Evolutionary conservation across 1,284 basidiomycete species (phyloP).

Genomic region (Coniferiporia weirii): DNA sequence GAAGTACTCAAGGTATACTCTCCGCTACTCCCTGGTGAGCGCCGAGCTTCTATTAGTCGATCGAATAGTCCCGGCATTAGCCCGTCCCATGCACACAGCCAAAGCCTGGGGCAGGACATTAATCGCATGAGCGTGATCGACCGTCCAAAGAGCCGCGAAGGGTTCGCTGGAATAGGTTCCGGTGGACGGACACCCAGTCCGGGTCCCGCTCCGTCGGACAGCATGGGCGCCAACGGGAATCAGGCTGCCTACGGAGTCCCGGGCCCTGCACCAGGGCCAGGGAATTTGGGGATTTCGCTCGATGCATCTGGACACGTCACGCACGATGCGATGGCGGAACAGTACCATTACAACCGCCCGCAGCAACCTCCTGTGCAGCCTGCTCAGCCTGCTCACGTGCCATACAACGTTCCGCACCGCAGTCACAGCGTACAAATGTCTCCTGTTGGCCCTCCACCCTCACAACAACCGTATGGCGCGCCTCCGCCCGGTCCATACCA

Average conservation of each 20-base stretch:
- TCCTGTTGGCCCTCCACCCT: constrained; percentile 8
- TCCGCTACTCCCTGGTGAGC: constrained; percentile 85
- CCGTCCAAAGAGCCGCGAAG: constrained; percentile 45
- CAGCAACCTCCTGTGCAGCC: constrained; percentile 24
- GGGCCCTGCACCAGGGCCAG: constrained; percentile 33
- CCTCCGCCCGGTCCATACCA: constrained; percentile 10
- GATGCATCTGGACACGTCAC: constrained; percentile 75
- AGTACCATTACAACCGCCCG: constrained; percentile 32
- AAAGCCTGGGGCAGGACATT: constrained; percentile 35
- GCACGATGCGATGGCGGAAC: constrained; percentile 74
- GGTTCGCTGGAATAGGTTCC: constrained; percentile 76
- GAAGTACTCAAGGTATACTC: constrained; percentile 76
- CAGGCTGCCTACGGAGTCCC: constrained; percentile 29
- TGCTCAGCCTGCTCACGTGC: neutral
- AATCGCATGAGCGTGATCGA: constrained; percentile 25
- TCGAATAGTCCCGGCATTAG: constrained; percentile 38
- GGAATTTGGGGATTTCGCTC: constrained; percentile 65
- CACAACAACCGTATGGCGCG: constrained; percentile 7
- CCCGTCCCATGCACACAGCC: constrained; percentile 25
- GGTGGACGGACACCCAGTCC: constrained; percentile 65
- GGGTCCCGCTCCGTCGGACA: constrained; percentile 35
- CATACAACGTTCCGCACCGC: constrained; percentile 8
- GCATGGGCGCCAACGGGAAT: constrained; percentile 30
- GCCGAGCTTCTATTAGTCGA: constrained; percentile 43
- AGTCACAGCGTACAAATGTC: constrained; percentile 14